Evolutionary conservation across 1,284 basidiomycete genomes (phyloP), one percentile per base, ranked within the genome.

Genomic region (Hypsizygus ulmarius): DNA sequence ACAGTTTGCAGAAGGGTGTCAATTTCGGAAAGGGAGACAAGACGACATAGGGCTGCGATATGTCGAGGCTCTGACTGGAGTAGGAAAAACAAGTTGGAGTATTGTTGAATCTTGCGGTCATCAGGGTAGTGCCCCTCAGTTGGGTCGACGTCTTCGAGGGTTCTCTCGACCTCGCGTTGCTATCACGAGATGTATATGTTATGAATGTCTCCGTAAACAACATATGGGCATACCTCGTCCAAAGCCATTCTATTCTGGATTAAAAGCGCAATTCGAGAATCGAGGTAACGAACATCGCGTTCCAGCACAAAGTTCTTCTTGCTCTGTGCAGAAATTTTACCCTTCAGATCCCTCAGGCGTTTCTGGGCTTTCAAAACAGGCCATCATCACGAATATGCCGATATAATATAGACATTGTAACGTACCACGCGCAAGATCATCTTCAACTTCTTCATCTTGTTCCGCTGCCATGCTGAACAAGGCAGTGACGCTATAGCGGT

Each of bases 301-400:
- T 99, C 96, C 25, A 99, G 81, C 21, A 99, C 93, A 65, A 99
- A 99, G 73, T 99, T 99, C 80, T 96, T 97, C 79, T 99, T 99
- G 45, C 92, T 96, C 72, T 99, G 97, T 0, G 92, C 87, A 16
- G 94, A 98, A 57, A 99, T 99, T 61, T 93, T 90, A n/a, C 87
- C 81, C 72, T 99, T 99, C 59, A 99, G 80, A 59, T 98, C 95
- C 28, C 97, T 79, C 38, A 99, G 74, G 39, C 93, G 89, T 70
- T 96, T 97, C 75, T 98, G 96, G 33, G 96, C 97, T 90, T 39
- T 19, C 15, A 18, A 42, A 39, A 32, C 30, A 39, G 38, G 8
- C 35, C 14, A 41, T 29, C 39, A 16, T 46, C 25, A 47, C 28
- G 9, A 45, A 45, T 25, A 29, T 21, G 35, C 32, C 11, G 10